A percentile compares a stretch with the other conserved stretches of the same genome.
Conservation (phyloP, 805 yeast species). For the Spathaspora hagerdaliae region DNA sequence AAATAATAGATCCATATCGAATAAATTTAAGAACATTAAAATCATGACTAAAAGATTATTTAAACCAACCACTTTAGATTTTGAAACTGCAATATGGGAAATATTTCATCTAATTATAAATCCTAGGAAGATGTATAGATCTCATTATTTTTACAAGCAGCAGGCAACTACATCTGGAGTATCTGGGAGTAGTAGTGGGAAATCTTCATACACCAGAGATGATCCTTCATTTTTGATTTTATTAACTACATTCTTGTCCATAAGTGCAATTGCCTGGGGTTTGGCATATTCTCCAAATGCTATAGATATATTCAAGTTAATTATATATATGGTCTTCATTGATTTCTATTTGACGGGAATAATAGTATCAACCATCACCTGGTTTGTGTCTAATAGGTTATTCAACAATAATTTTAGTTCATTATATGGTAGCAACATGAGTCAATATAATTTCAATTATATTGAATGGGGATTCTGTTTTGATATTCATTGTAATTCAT, state of each 20-base stretch:
- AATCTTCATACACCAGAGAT: constrained; percentile 80
- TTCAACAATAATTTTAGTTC: constrained; percentile 39
- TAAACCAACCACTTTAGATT: constrained; percentile 79
- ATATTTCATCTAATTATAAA: constrained; percentile 66
- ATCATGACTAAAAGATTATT: constrained; percentile 36
- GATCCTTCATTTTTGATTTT: constrained; percentile 86
- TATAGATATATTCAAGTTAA: constrained; percentile 57
- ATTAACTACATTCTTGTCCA: constrained; percentile 57
- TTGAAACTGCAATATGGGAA: constrained; percentile 93
- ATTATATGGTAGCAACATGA: constrained; percentile 8
- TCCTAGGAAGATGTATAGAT: constrained; percentile 79
- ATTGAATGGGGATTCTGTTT: constrained; percentile 94
- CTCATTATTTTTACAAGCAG: constrained; percentile 71
- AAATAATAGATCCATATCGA: constrained; percentile 1
- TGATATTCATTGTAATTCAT: constrained; percentile 92
- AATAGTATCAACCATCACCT: constrained; percentile 64
- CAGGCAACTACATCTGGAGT: constrained; percentile 31
- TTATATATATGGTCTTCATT: constrained; percentile 77
- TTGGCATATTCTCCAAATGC: constrained; percentile 68
- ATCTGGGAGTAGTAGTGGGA: constrained; percentile 24
- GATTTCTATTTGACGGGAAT: constrained; percentile 75
- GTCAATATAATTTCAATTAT: constrained; percentile 28
- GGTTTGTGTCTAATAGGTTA: constrained; percentile 67
- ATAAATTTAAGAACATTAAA: constrained; percentile 19
- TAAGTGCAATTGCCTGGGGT: constrained; percentile 90